Evolutionary conservation across 2,329 filamentous ascomycete species (phyloP), one percentile per base, ranked within the genome.

Genomic region (Colletotrichum tanaceti): DNA sequence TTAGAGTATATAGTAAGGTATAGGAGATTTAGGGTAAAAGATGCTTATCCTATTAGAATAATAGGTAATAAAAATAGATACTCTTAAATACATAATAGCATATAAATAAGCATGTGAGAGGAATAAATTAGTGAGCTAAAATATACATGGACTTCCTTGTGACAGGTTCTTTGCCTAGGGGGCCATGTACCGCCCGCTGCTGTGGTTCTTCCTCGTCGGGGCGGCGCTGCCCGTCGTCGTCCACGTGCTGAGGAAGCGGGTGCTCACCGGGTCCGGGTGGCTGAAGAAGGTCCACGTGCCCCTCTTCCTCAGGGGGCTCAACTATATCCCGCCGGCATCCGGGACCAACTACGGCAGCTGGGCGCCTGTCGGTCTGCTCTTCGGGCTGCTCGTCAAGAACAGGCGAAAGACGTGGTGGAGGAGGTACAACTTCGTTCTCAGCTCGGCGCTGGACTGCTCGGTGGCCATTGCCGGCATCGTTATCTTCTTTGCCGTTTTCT

Each of bases 141-240:
- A n/a, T n/a, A n/a, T n/a, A n/a, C n/a, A n/a, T n/a, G n/a, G n/a
- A n/a, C n/a, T n/a, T n/a, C n/a, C n/a, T n/a, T n/a, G n/a, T n/a
- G n/a, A n/a, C n/a, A n/a, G n/a, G n/a, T n/a, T 89, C 73, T 89
- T 88, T 73, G 83, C 82, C 0, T 73, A 79, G 0, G 85, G 83
- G 2, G 79, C 82, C 2, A 77, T 87, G 5, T 89, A 89, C 73
- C 77, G 79, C 0, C 73, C 77, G 0, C 76, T 89, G 20, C 79
- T 85, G 58, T 87, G 79, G 76, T 88, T 87, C 78, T 89, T 84
- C 77, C 76, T 88, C 22, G 77, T 85, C 1, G 86, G 87, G 0
- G 80, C 80, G 5, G 22, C 82, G 2, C 74, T 86, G 0, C 87
- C 87, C 0, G 69, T 87, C 1, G 39, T 79, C 1, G 80, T 87